Conservation (phyloP, 169 alveolate genomes). For the Cryptosporidium andersoni region DNA sequence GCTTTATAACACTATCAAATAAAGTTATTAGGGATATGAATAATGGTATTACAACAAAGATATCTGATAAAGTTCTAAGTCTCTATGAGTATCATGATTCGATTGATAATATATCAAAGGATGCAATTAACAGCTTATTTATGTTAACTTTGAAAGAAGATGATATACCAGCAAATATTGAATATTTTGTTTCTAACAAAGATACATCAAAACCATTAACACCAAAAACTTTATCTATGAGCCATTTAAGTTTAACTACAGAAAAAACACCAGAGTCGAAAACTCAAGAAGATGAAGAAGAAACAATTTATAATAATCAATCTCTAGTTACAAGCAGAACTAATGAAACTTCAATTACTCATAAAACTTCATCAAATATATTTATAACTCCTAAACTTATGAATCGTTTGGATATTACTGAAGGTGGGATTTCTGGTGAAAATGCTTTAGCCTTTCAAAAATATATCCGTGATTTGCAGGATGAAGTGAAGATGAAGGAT, state of each 20-base stretch:
- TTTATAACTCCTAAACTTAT: conserved; percentile 53
- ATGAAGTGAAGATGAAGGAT: conserved; percentile 69
- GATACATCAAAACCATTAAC: no score
- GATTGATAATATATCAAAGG: no score
- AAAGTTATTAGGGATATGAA: no score
- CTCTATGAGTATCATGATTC: no score
- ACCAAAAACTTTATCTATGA: no score
- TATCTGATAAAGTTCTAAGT: no score
- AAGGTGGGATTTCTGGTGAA: conserved; percentile 69
- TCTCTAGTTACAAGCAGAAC: background rate
- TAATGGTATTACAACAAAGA: no score
- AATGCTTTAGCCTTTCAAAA: conserved; percentile 69
- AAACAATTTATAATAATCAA: conserved; percentile 12
- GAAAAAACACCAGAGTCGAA: conserved; percentile 16
- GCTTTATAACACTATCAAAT: conserved; percentile 36
- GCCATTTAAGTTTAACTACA: background rate
- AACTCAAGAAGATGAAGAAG: conserved; percentile 8
- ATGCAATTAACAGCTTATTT: no score
- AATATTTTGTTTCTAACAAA: no score
- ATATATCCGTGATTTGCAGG: conserved; percentile 59
- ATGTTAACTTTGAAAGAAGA: no score
- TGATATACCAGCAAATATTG: no score
- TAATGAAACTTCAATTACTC: background rate
- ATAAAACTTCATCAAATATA: background rate
- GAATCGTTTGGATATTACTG: conserved; percentile 45